Evolutionary conservation across 2,329 filamentous ascomycete species (phyloP), one percentile per base, ranked within the genome.

Genomic region (Didymella pinodella): DNA sequence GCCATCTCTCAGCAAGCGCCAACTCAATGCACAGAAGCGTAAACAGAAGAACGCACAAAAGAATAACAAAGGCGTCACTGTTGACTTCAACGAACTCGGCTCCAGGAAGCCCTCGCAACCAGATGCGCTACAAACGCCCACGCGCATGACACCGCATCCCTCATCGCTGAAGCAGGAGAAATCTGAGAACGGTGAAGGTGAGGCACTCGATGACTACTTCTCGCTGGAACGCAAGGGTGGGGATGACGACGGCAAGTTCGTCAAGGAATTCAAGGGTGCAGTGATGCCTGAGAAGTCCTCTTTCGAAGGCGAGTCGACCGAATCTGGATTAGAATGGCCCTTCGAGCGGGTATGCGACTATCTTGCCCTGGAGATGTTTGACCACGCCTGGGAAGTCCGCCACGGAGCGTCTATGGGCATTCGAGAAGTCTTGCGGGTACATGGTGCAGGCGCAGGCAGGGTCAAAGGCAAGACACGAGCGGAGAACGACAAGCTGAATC

Each of bases 361-460:
- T 69, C 85, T 99, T 58, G 94, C 92, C 70, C 85, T 98, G 32
- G 95, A 99, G 73, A 84, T 99, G 1, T 98, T 99, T 68, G 94
- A 99, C 73, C 83, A 90, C 2, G 89, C 90, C 47, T 99, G 95
- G 96, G 95, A 99, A 77, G 93, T 93, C 7, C 90, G 95, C 16
- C 95, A 99, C 75, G 95, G 95, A 70, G 95, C 96, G 55, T 93
- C 95, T 14, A 95, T 99, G 89, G 95, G 92, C 11, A 82, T 99
- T 36, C 87, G 95, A 71, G 95, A 99, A 77, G 88, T 99, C 18
- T 84, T 97, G 50, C 88, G 94, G 62, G 90, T 93, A n/a, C 95
- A 99, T 72, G 95, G 95, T 43, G 86, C 83, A 50, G 95, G 94
- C 56, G 94, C 95, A 57, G 96, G 95, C 36, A 88, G 94, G 51